These are phyloP conservation scores for Cochlearia excelsa DNA, from an alignment of 345 rosid species.

Conservation along the genomic window DNA sequence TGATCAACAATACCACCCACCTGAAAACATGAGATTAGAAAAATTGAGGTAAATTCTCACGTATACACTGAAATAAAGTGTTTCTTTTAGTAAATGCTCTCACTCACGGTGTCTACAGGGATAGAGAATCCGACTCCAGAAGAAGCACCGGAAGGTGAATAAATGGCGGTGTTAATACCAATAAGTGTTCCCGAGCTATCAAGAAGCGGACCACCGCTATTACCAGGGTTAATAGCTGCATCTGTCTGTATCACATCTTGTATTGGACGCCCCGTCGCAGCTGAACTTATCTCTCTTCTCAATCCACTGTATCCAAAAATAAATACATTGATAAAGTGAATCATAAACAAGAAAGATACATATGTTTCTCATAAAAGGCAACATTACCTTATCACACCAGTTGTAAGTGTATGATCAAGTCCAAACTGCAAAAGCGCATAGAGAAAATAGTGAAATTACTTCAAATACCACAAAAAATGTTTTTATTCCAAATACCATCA, in stretches of 20 bases:
- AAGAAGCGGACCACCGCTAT: slow-evolving; percentile 95
- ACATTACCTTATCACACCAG: slow-evolving; percentile 86
- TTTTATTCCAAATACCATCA: too few species aligned
- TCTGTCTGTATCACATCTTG: slow-evolving; percentile 99
- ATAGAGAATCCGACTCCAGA: slow-evolving; percentile 98
- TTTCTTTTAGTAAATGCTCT: too few species aligned
- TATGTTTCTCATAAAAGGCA: too few species aligned
- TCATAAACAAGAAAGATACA: too few species aligned
- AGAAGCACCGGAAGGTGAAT: slow-evolving; percentile 99
- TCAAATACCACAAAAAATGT: too few species aligned
- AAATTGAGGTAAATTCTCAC: too few species aligned
- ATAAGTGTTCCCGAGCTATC: slow-evolving; percentile 91
- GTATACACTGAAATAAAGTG: too few species aligned
- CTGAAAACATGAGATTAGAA: slow-evolving; percentile 39
- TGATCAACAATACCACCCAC: slow-evolving; percentile 90
- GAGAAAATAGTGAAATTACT: too few species aligned
- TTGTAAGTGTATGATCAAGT: slow-evolving; percentile 92
- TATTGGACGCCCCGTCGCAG: slow-evolving; percentile 97
- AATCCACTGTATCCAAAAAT: slow-evolving; percentile 85
- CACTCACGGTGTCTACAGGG: slow-evolving; percentile 96
- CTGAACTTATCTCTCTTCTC: slow-evolving; percentile 93
- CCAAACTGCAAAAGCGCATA: slow-evolving; percentile 68
- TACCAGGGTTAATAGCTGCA: slow-evolving; percentile 97
- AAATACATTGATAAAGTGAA: too few species aligned
- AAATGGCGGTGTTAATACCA: slow-evolving; percentile 94